Evolutionary conservation across 2,329 filamentous ascomycete genomes (phyloP).

Genomic region (Pezicula neosporulosa): DNA sequence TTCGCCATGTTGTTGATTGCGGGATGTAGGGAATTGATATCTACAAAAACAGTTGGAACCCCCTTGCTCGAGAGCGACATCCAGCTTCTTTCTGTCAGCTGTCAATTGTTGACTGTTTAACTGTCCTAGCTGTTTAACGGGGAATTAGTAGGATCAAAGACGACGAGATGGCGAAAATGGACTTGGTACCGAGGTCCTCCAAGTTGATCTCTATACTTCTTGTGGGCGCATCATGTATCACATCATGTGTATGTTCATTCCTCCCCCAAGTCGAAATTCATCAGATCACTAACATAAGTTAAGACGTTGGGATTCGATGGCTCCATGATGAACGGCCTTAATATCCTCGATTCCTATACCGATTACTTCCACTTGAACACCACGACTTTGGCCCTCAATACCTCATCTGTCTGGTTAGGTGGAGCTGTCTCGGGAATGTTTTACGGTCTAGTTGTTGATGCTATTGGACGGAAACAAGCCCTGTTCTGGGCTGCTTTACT

Average conservation of each 20-base stretch:
- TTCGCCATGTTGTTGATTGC: too few relatives aligned
- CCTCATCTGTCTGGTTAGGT: not conserved
- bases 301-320: constrained; percentile 20
- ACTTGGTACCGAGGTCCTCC: not conserved
- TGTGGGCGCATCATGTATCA: constrained; percentile 5
- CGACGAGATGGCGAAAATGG: not conserved
- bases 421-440: not conserved
- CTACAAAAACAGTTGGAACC: too few relatives aligned
- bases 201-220: not conserved
- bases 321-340: constrained; percentile 11
- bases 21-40: too few relatives aligned
- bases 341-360: not conserved
- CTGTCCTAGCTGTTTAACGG: too few relatives aligned
- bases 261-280: not conserved
- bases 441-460: not conserved
- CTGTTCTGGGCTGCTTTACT: not conserved
- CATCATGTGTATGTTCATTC: constrained; percentile 7
- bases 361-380: not conserved
- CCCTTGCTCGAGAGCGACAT: too few relatives aligned
- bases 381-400: not conserved
- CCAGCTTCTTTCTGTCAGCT: too few relatives aligned
- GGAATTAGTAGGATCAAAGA: too few relatives aligned
- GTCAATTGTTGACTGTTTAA: too few relatives aligned
- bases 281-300: not conserved
- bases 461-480: not conserved